Evolutionary conservation across 2,329 filamentous ascomycete species (phyloP).

Genomic region (Colletotrichum trifolii): DNA sequence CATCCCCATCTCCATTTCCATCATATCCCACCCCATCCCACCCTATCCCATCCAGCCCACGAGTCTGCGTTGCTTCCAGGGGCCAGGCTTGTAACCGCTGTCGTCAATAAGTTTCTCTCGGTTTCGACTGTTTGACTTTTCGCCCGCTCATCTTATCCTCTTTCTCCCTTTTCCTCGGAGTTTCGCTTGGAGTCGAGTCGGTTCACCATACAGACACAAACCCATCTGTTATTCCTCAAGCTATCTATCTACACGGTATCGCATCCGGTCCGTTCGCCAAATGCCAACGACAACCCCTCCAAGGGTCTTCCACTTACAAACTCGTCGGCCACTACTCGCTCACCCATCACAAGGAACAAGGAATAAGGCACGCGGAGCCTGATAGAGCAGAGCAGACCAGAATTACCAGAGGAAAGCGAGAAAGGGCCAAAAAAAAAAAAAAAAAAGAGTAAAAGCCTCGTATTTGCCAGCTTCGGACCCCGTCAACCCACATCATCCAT

Average conservation of each 20-base stretch:
- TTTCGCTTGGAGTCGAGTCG: too few relatives aligned
- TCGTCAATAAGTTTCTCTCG: constrained; percentile 11
- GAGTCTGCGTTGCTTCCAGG: constrained; percentile 1
- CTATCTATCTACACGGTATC: too few relatives aligned
- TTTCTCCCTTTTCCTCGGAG: background rate
- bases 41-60: background rate
- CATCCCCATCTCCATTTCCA: background rate
- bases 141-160: background rate
- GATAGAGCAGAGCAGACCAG: background rate
- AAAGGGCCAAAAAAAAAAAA: too few relatives aligned
- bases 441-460: background rate
- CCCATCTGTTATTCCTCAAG: too few relatives aligned
- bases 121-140: constrained; percentile 3
- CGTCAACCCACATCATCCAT: background rate
- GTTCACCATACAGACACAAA: too few relatives aligned
- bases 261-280: too few relatives aligned
- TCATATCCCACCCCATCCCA: background rate
- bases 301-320: constrained; percentile 5
- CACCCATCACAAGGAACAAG: background rate
- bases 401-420: background rate
- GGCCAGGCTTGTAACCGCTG: constrained; percentile 12
- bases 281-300: too few relatives aligned
- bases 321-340: constrained; percentile 12
- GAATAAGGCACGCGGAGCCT: background rate
- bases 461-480: constrained; percentile 6